Percentiles rank a stretch among this genome's conserved stretches.
Evolutionary conservation across 352 stramenopile species (phyloP).

Genomic region (Bremia lactucae): DNA sequence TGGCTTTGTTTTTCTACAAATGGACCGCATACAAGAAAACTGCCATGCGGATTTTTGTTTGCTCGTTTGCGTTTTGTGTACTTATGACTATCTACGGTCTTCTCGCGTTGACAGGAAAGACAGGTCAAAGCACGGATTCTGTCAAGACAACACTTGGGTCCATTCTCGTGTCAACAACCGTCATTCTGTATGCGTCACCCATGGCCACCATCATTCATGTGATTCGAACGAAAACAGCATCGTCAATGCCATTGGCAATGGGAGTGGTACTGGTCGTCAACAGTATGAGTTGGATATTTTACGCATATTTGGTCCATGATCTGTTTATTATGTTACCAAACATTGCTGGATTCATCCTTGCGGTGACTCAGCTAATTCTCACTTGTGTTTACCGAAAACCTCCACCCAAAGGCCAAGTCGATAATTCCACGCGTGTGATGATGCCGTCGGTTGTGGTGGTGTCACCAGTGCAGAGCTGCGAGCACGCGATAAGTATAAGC

Average conservation of each 20-base stretch:
- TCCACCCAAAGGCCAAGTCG: too few species aligned
- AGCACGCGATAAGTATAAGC: too few species aligned
- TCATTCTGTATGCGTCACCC: conserved; percentile 44
- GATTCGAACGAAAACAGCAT: conserved; percentile 27
- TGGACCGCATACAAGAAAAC: conserved; percentile 11
- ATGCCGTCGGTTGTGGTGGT: too few species aligned
- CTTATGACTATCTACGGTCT: conserved; percentile 27
- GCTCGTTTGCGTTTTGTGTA: conserved; percentile 9
- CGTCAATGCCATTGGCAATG: conserved; percentile 39
- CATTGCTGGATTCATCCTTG: conserved; percentile 18
- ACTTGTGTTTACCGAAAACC: conserved; percentile 20
- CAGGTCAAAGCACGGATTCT: conserved; percentile 13
- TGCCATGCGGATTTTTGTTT: conserved; percentile 7
- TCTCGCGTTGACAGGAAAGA: conserved; percentile 21
- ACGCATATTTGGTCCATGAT: conserved; percentile 17
- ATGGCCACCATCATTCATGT: conserved; percentile 36
- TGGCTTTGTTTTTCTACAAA: conserved; percentile 23
- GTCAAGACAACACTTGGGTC: conserved; percentile 35
- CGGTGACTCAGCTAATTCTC: conserved; percentile 18
- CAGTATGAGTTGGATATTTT: conserved; percentile 34
- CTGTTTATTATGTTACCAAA: conserved; percentile 39
- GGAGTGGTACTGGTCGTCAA: conserved; percentile 27
- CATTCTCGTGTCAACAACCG: conserved; percentile 35
- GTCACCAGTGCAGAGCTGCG: too few species aligned
- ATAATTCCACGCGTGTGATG: too few species aligned